Percentiles rank a stretch among this genome's conserved stretches.
Conservation (phyloP, 2,329 filamentous ascomycete genomes). For the Capronia americana region DNA sequence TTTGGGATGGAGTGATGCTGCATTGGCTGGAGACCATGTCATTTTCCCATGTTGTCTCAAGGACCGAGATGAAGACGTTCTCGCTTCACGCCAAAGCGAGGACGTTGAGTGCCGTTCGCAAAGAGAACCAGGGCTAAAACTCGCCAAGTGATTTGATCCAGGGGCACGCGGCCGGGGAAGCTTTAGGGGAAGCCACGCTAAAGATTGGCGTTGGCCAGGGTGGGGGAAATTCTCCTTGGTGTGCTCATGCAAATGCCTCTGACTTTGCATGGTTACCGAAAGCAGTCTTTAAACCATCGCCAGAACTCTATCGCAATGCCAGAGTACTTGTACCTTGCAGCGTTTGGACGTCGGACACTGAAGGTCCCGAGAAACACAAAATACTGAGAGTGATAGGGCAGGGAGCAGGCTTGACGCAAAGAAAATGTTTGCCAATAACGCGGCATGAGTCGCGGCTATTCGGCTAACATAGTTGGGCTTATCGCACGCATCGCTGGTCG, state of each 20-base stretch:
- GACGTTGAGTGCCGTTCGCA: neutral
- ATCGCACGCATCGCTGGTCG: neutral
- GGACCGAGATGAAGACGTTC: slow-evolving; percentile 29
- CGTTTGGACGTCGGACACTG: neutral
- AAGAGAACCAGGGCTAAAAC: slow-evolving; percentile 1
- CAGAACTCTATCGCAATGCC: neutral
- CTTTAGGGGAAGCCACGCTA: slow-evolving; percentile 23
- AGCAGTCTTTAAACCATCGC: neutral
- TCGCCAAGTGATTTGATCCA: slow-evolving; percentile 23
- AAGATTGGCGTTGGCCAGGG: slow-evolving; percentile 29
- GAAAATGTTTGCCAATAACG: neutral
- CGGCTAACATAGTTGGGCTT: slow-evolving; percentile 18
- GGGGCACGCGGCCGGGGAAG: slow-evolving; percentile 25
- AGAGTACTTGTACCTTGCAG: neutral
- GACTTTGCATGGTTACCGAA: neutral
- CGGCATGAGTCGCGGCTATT: slow-evolving; percentile 22
- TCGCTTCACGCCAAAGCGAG: slow-evolving; percentile 23
- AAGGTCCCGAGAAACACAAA: slow-evolving; percentile 1
- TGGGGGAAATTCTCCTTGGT: slow-evolving; percentile 21
- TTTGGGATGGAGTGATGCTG: neutral
- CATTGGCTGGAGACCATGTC: neutral
- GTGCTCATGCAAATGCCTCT: slow-evolving; percentile 16
- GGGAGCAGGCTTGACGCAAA: neutral
- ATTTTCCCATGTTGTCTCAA: slow-evolving; percentile 10
- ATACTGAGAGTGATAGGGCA: neutral